Conservation (phyloP, 225 moss, liverwort and hornwort genomes). For the Physcomitrium patens region DNA sequence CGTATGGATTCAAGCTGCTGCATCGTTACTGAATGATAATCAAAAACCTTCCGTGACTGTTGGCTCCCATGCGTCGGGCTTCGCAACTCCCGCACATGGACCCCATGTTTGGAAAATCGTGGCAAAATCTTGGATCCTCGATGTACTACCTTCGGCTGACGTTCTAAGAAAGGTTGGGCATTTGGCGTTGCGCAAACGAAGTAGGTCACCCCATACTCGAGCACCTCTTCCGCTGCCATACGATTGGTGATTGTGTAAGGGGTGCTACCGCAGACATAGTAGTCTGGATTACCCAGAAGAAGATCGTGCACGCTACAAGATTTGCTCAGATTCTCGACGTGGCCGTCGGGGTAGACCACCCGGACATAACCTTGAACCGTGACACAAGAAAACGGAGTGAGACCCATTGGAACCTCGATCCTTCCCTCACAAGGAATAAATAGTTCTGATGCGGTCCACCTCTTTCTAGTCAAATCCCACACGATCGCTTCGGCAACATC, state of each 20-base stretch:
- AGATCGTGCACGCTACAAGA: constrained; percentile 40
- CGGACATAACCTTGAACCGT: constrained; percentile 37
- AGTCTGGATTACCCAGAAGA: constrained; percentile 43
- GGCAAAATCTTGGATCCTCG: constrained; percentile 26
- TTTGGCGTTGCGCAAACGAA: constrained; percentile 42
- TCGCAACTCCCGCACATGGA: constrained; percentile 34
- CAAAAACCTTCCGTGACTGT: constrained; percentile 45
- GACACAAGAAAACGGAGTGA: constrained; percentile 51
- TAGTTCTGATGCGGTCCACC: neutral
- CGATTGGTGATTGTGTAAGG: constrained; percentile 36
- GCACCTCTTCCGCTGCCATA: constrained; percentile 35
- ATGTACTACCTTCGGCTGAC: constrained; percentile 17
- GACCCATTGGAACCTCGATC: constrained; percentile 33
- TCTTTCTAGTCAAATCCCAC: constrained; percentile 6
- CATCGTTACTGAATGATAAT: constrained; percentile 45
- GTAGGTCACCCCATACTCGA: constrained; percentile 45
- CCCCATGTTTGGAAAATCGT: constrained; percentile 28
- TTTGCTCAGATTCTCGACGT: constrained; percentile 38
- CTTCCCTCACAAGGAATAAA: neutral
- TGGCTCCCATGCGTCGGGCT: constrained; percentile 27
- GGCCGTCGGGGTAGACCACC: constrained; percentile 53
- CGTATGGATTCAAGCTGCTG: constrained; percentile 45
- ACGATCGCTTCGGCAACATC: constrained; percentile 15
- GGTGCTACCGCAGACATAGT: constrained; percentile 40
- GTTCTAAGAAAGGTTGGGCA: constrained; percentile 31